Conservation (phyloP, 306 rosid species). For the Cyclanthera cordifolia region DNA sequence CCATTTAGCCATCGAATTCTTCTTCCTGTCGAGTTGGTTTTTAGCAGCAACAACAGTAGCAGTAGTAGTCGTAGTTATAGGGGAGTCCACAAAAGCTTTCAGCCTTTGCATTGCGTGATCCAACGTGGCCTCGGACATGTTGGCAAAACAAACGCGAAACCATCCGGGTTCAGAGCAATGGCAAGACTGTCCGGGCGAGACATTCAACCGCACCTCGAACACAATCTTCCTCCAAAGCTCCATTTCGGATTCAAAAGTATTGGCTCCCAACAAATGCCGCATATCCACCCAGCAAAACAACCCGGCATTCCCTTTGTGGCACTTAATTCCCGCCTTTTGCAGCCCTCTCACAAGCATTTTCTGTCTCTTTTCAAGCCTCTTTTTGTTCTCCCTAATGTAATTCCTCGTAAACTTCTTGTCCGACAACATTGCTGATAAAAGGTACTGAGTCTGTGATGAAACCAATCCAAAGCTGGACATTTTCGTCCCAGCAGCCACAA, state of each 20-base stretch:
- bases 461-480: constrained; percentile 13
- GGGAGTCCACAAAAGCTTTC: background rate
- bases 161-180: constrained; percentile 17
- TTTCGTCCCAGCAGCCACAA: constrained; percentile 10
- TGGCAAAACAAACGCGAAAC: constrained; percentile 13
- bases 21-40: background rate
- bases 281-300: constrained; percentile 10
- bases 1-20: background rate
- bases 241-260: constrained; percentile 11
- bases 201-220: constrained; percentile 5
- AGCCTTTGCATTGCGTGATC: background rate
- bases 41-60: background rate
- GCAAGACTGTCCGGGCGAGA: constrained; percentile 13
- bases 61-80: background rate
- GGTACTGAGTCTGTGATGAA: constrained; percentile 13
- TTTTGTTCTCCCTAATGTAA: constrained; percentile 5
- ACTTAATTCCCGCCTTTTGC: background rate
- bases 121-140: background rate
- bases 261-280: constrained; percentile 5
- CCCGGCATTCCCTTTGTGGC: constrained; percentile 8
- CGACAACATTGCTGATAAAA: background rate
- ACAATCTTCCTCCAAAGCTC: constrained; percentile 17
- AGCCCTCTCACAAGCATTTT: constrained; percentile 1
- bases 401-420: constrained; percentile 6
- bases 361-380: background rate